Percentiles rank a stretch among this genome's conserved stretches.
These are phyloP conservation scores for Fusarium sp. DNA, from an alignment of 2,329 filamentous ascomycete species.

Conservation along the genomic window DNA sequence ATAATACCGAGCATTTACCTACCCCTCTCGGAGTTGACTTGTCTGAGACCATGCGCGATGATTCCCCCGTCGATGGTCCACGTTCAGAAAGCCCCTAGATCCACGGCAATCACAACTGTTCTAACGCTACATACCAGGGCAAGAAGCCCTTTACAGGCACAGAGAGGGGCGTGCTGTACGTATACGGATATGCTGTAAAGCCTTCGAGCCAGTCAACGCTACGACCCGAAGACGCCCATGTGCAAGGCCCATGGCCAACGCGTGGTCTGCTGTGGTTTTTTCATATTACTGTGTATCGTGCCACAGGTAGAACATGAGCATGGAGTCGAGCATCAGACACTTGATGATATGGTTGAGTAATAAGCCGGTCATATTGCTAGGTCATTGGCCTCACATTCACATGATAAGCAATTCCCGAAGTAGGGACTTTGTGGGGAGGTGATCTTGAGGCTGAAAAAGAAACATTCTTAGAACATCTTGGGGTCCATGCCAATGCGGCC, in stretches of 20 bases:
- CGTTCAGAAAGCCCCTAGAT: conserved; percentile 22
- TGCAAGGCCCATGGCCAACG: conserved; percentile 28
- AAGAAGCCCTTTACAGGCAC: conserved; percentile 23
- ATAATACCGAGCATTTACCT: conserved; percentile 30
- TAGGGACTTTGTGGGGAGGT: conserved; percentile 28
- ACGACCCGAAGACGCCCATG: conserved; percentile 39
- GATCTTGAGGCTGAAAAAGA: conserved; percentile 46
- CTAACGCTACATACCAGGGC: conserved; percentile 23
- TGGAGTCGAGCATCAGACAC: conserved; percentile 33
- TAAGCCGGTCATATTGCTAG: conserved; percentile 26
- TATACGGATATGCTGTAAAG: conserved; percentile 17
- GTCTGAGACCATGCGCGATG: conserved; percentile 39
- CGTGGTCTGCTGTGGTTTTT: conserved; percentile 39
- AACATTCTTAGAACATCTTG: conserved; percentile 30
- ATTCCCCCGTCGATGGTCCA: conserved; percentile 29
- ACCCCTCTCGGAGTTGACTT: conserved; percentile 31
- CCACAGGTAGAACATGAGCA: conserved; percentile 38
- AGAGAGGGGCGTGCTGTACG: conserved; percentile 21
- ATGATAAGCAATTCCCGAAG: conserved; percentile 1
- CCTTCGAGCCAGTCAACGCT: conserved; percentile 37
- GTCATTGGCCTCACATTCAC: conserved; percentile 20
- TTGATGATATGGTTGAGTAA: conserved; percentile 18
- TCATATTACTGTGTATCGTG: conserved; percentile 48
- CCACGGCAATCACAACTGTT: conserved; percentile 40
- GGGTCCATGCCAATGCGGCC: conserved; percentile 42